Conservation (phyloP, 2,329 filamentous ascomycete species). For the Calonectria multiphialidica region DNA sequence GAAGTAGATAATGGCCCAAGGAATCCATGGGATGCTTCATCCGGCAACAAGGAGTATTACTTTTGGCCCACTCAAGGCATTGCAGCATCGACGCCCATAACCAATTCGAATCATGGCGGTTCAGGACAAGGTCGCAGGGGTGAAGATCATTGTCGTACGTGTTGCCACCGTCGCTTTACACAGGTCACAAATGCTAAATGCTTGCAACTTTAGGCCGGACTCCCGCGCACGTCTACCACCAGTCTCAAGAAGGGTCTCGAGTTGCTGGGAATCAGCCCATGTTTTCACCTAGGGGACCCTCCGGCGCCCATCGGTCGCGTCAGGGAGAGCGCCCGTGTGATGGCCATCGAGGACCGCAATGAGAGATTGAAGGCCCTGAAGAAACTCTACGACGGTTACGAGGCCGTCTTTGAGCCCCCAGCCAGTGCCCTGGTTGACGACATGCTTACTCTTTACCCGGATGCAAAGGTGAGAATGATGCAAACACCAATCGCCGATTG, state of each 20-base stretch:
- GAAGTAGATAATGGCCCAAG: background rate
- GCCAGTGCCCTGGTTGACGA: constrained; percentile 33
- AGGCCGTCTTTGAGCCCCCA: constrained; percentile 35
- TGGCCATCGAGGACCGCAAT: constrained; percentile 28
- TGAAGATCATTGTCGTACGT: constrained; percentile 36
- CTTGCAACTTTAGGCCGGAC: constrained; percentile 19
- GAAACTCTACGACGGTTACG: constrained; percentile 32
- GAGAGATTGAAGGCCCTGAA: constrained; percentile 32
- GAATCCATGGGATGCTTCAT: background rate
- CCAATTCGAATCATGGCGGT: constrained; percentile 5
- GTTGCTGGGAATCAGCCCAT: constrained; percentile 27
- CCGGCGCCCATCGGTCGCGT: constrained; percentile 29
- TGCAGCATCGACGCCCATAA: background rate
- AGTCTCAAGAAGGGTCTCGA: constrained; percentile 37
- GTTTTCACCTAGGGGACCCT: constrained; percentile 36
- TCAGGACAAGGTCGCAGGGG: constrained; percentile 1
- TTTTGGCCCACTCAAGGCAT: background rate
- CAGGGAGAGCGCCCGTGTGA: constrained; percentile 32
- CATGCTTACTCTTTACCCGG: constrained; percentile 30
- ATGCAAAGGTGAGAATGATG: constrained; percentile 25
- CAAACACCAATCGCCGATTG: background rate
- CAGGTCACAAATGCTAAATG: background rate
- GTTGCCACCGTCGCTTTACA: background rate
- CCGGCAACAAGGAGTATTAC: background rate
- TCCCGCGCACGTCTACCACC: constrained; percentile 32